Base-by-base conservation (phyloP, 148 eudicot species). In the Cornus kousa region DNA sequence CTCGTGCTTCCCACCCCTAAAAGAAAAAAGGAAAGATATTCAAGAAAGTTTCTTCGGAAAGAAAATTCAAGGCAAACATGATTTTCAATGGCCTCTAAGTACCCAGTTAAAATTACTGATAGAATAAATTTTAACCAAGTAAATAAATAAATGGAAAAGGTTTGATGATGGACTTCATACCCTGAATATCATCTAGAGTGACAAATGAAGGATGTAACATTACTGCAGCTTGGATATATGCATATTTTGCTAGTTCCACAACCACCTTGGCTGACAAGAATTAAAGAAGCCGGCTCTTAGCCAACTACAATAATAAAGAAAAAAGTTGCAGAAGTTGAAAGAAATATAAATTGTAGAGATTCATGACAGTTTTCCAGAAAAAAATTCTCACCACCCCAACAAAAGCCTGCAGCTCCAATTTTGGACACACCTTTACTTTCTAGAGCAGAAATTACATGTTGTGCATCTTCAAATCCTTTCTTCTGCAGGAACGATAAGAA, bases 381-480 rank as follows among this genome's bases (percentile, higher is more conserved):
- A 39, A 5, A 43, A 6, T 28, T 7, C 81, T 88, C 40, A 91
- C 95, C 95, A 67, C 91, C 91, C 95, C 95, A 91, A 40, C 92
- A 91, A 40, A 79, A 86, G 62, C 89, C 89, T 48, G 87, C 93
- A 73, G 89, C 90, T 83, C 93, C 95, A 48, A 91, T 74, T 71
- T 88, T 90, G 10, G 85, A 77, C 69, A 87, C 78, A 59, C 89
- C 91, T 78, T 85, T 88, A 24, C 72, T 65, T 74, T 87, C 88
- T 55, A 91, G 37, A 79, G 87, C 85, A 68, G 87, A 86, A 48
- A 91, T 73, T 12, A 91, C 77, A 32, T 46, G 81, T 73, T 89
- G 88, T 71, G 89, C 89, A 57, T 82, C 81, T 78, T 84, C 88
- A 71, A 33, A 76, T 70, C 78, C 89, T 76, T 79, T 72, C 13